A percentile compares a stretch with the other conserved stretches of the same genome.
phyloP scores from a whole-genome alignment of 257 asterid genomes.

The Solanum dulcamara region DNA sequence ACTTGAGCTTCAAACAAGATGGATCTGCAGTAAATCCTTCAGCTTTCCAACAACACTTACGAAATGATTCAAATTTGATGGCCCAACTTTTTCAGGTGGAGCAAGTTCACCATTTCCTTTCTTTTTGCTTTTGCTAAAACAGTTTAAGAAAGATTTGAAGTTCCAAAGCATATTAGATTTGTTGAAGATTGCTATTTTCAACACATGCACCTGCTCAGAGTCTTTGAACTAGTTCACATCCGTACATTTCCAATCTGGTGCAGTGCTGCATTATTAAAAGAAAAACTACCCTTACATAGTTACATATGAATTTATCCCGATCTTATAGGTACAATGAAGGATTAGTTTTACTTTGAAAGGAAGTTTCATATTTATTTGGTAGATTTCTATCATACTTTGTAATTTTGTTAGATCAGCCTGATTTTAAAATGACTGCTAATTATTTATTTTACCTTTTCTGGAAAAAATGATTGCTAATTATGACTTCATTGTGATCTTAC shows the following conservation, averaged over 20 bases:
- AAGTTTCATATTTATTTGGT: neutral
- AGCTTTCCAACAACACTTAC: slow-evolving; percentile 85
- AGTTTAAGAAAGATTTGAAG: neutral
- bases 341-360: neutral
- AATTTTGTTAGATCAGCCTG: neutral
- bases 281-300: neutral
- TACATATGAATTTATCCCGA: neutral
- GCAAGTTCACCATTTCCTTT: neutral
- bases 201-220: neutral
- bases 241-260: neutral
- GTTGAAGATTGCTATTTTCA: neutral
- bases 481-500: neutral
- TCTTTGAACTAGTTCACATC: neutral
- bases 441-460: neutral
- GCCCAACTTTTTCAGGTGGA: slow-evolving; percentile 84
- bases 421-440: neutral
- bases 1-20: slow-evolving; percentile 64
- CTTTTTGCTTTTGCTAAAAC: neutral
- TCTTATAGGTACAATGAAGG: neutral
- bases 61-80: slow-evolving; percentile 77
- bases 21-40: slow-evolving; percentile 92
- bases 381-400: neutral
- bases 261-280: neutral
- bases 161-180: neutral
- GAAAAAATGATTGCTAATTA: neutral